Evolutionary conservation across 148 eudicot species (phyloP).

Genomic region (Tetragonia tetragonoides): DNA sequence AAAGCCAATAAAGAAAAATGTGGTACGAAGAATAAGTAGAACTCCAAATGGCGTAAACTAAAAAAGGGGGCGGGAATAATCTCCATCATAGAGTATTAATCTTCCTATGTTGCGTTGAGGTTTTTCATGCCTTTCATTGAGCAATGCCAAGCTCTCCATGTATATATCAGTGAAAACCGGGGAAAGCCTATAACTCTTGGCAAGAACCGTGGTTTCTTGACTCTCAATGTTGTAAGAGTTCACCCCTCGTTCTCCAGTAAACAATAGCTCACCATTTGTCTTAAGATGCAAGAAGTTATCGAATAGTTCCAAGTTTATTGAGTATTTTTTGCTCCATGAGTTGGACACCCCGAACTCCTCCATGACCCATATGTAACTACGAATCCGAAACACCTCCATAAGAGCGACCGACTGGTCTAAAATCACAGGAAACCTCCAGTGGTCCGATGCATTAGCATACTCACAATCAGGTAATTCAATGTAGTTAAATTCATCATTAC

Average conservation of each 20-base stretch:
- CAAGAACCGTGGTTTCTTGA: conserved; percentile 6
- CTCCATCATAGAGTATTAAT: not conserved
- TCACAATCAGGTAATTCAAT: conserved; percentile 9
- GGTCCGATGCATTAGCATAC: not conserved
- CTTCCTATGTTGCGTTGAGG: not conserved
- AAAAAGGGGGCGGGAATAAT: not conserved
- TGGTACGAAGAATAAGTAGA: too few relatives aligned
- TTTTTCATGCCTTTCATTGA: not conserved
- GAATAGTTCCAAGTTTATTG: conserved; percentile 1
- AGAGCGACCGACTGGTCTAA: not conserved
- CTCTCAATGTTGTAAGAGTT: conserved; percentile 15
- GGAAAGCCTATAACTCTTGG: conserved; percentile 16
- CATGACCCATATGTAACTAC: conserved; percentile 18
- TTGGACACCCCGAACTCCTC: not conserved
- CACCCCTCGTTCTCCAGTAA: conserved; percentile 4
- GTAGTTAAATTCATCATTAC: conserved; percentile 3
- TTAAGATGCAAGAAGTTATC: conserved; percentile 4
- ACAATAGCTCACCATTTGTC: conserved; percentile 9
- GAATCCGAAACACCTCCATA: not conserved
- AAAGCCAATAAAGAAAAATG: too few relatives aligned
- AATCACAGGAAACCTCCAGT: conserved; percentile 6
- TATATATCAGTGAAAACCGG: conserved; percentile 2
- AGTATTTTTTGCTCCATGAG: conserved; percentile 5
- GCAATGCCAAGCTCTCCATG: conserved; percentile 14
- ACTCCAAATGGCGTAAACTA: not conserved